Evolutionary conservation across 805 yeast species (phyloP).

Genomic region (Metschnikowia aberdeeniae): DNA sequence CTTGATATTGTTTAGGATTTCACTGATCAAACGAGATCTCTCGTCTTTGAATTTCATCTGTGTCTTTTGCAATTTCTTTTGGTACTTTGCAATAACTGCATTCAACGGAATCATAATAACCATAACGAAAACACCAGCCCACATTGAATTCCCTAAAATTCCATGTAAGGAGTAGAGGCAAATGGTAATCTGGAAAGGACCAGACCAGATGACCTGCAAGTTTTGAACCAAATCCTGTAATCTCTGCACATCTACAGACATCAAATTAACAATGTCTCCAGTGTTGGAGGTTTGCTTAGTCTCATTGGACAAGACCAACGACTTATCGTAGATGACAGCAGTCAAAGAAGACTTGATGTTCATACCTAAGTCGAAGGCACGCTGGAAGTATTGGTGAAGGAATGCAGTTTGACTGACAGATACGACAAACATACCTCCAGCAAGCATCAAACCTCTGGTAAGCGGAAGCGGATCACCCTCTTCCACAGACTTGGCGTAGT

Average conservation of each 20-base stretch:
- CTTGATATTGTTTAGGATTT: slow-evolving; percentile 85
- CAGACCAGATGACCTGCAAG: slow-evolving; percentile 83
- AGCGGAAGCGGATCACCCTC: slow-evolving; percentile 52
- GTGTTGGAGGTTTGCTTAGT: slow-evolving; percentile 68
- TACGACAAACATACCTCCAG: slow-evolving; percentile 67
- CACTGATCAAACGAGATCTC: slow-evolving; percentile 84
- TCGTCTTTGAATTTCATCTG: slow-evolving; percentile 92
- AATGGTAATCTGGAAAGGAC: slow-evolving; percentile 80
- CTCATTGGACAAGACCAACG: slow-evolving; percentile 67
- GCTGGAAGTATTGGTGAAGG: slow-evolving; percentile 74
- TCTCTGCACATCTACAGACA: slow-evolving; percentile 92
- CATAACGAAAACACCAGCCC: slow-evolving; percentile 89
- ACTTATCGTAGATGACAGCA: slow-evolving; percentile 62
- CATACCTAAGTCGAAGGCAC: slow-evolving; percentile 74
- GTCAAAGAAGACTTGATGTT: slow-evolving; percentile 66
- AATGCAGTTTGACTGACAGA: slow-evolving; percentile 75
- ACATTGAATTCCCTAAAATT: slow-evolving; percentile 83
- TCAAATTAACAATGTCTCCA: slow-evolving; percentile 90
- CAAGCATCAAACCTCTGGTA: slow-evolving; percentile 71
- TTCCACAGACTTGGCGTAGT: slow-evolving; percentile 33
- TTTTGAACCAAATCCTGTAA: slow-evolving; percentile 77
- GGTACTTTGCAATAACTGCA: slow-evolving; percentile 60
- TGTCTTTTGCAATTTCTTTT: slow-evolving; percentile 67
- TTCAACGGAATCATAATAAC: slow-evolving; percentile 76
- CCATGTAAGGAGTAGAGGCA: slow-evolving; percentile 72